These are phyloP conservation scores for Balakata baccata DNA, from an alignment of 345 rosid genomes.

Conservation along the genomic window DNA sequence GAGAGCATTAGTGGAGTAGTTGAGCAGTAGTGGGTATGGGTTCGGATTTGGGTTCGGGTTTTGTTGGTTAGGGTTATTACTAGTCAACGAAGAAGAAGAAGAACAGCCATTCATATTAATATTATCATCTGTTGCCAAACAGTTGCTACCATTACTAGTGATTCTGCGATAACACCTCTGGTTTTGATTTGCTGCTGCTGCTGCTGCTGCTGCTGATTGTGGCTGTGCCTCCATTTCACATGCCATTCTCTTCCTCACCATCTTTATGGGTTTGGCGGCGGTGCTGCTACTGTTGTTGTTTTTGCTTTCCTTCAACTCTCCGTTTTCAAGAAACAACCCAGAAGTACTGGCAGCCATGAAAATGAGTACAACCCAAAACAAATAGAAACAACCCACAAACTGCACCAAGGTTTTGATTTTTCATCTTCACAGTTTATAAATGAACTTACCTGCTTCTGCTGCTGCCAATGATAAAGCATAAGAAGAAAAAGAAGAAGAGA, in stretches of 20 bases:
- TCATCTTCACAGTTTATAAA: constrained; percentile 11
- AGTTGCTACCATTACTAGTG: background rate
- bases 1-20: constrained; percentile 49
- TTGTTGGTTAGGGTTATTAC: no score
- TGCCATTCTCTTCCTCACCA: constrained; percentile 83
- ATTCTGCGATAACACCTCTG: constrained; percentile 26
- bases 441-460: no score
- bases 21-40: constrained; percentile 31
- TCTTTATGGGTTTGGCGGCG: constrained; percentile 20
- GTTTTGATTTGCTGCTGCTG: constrained; percentile 3
- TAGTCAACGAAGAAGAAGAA: no score
- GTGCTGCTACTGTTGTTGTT: background rate
- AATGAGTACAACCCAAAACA: no score
- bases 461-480: no score
- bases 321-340: no score
- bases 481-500: background rate
- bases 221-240: constrained; percentile 50
- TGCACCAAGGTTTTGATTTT: background rate
- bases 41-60: constrained; percentile 25
- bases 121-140: no score
- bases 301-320: background rate
- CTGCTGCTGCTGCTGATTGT: background rate
- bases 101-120: no score
- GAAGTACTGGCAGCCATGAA: constrained; percentile 42
- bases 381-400: no score